Percentiles rank a stretch among this genome's conserved stretches.
Evolutionary conservation across 2,329 filamentous ascomycete genomes (phyloP).

Genomic region (Tolypocladium nubicola): DNA sequence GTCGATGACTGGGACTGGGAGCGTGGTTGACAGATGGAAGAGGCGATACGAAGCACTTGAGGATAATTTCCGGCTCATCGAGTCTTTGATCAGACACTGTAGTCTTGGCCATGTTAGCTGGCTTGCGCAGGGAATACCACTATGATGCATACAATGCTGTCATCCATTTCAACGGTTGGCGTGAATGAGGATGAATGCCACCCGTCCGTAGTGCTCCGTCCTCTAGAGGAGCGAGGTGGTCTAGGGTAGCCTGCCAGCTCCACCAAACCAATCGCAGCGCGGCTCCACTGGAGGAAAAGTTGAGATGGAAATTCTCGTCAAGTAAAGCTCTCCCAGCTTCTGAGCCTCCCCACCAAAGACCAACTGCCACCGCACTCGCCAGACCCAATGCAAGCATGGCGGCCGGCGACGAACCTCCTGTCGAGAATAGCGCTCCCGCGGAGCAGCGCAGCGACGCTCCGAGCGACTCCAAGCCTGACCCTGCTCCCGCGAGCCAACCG

Average conservation of each 20-base stretch:
- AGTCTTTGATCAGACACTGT: too few relatives aligned
- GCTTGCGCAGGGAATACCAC: background rate
- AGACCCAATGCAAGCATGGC: constrained; percentile 21
- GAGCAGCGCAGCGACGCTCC: constrained; percentile 6
- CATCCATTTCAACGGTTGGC: background rate
- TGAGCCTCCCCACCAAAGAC: background rate
- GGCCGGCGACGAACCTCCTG: constrained; percentile 17
- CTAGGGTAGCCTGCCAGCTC: background rate
- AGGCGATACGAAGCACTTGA: background rate
- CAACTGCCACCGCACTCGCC: background rate
- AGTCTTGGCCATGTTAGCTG: background rate
- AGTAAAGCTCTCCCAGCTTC: background rate
- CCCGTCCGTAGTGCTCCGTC: too few relatives aligned
- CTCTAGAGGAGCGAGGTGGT: background rate
- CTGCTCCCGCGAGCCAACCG: background rate
- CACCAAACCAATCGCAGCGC: background rate
- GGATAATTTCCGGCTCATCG: too few relatives aligned
- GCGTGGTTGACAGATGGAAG: background rate
- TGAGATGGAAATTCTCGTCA: background rate
- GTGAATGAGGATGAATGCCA: background rate
- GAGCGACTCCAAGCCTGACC: background rate
- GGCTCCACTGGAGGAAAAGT: background rate
- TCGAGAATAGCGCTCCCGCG: constrained; percentile 11
- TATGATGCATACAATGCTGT: background rate
- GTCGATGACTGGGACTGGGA: constrained; percentile 3